Conservation (phyloP, 1,284 basidiomycete genomes). For the Boletellus dicymbophilus region DNA sequence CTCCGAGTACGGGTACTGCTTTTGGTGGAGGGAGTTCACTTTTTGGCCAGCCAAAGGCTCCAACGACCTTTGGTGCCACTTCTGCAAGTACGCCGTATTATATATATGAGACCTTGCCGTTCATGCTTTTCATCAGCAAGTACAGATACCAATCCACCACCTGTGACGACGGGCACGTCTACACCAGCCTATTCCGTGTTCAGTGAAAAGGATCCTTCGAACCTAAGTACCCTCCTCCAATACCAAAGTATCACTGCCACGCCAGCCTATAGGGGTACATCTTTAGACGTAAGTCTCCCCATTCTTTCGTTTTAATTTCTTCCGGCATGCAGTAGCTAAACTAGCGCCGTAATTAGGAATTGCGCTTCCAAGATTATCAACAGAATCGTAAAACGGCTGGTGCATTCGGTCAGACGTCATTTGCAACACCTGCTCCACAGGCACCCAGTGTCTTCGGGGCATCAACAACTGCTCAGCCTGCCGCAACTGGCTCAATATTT, state of each 20-base stretch:
- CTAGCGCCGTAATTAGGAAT: slow-evolving; percentile 67
- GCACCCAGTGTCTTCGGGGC: slow-evolving; percentile 43
- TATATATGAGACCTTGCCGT: slow-evolving; percentile 1
- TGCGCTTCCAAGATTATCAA: slow-evolving; percentile 73
- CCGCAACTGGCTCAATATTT: slow-evolving; percentile 36
- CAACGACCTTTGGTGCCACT: slow-evolving; percentile 50
- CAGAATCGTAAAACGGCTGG: slow-evolving; percentile 74
- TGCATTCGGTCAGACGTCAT: slow-evolving; percentile 44
- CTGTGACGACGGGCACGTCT: slow-evolving; percentile 64
- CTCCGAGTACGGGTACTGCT: slow-evolving; percentile 33
- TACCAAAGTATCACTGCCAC: slow-evolving; percentile 78
- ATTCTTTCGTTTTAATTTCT: slow-evolving; percentile 5
- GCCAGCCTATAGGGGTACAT: slow-evolving; percentile 66
- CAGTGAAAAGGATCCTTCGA: slow-evolving; percentile 59
- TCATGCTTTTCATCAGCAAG: slow-evolving; percentile 29
- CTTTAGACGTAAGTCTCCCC: slow-evolving; percentile 59
- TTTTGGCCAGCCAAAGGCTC: slow-evolving; percentile 51
- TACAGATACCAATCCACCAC: slow-evolving; percentile 37
- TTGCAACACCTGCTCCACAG: slow-evolving; percentile 30
- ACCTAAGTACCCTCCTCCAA: slow-evolving; percentile 45
- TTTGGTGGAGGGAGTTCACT: slow-evolving; percentile 45
- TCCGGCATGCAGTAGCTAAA: too few relatives aligned
- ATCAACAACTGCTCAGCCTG: slow-evolving; percentile 34
- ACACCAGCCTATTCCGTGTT: slow-evolving; percentile 57
- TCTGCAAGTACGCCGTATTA: slow-evolving; percentile 33